Evolutionary conservation across 2,329 filamentous ascomycete genomes (phyloP), one percentile per base, ranked within the genome.

Genomic region (Cadophora malorum): DNA sequence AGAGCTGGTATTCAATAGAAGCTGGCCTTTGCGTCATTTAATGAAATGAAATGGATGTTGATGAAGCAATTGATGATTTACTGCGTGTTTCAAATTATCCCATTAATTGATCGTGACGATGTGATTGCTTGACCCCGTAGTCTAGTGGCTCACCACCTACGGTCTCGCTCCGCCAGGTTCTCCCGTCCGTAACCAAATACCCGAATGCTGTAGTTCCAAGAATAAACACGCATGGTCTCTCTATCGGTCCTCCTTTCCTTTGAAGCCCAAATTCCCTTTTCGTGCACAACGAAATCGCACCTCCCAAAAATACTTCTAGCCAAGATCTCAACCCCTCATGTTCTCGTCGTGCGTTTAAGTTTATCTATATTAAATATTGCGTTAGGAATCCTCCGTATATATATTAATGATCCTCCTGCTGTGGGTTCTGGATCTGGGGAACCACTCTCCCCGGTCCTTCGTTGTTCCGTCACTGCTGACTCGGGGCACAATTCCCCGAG

Each of bases 21-120:
- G 25, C 58, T 61, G 14, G 38, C 41, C 35, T 61, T 47, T 47
- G 35, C 38, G 41, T 61, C 58, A 61, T 61, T 47, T 49, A 61
- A 45, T 45, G 58, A 31, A 61, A 31, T 25, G 38, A 61, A 61
- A 25, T 45, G 35, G 35, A 47, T 47, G 58, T 31, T 61, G 21
- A 45, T 55, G 50, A 64, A 66, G 47, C 55, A 58, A 23, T 58
- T 23, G 55, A 58, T 23, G 55, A 19, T 58, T 38, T 58, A 38
- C 33, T 58, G 4, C 55, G n/a, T n/a, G 55, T 58, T 58, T 58
- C 55, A 58, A 6, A 28, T 56, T 28, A 56, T 35, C 41, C 41
- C 41, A 16, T 45, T 5, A 45, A 45, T 45, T 45, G 14, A 35
- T 58, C 16, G 55, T 58, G 55, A 58, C 33, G 41, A 19, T 19